phyloP scores from a whole-genome alignment of 2,329 filamentous ascomycete genomes.

The Pseudophaeomoniella oleicola region DNA sequence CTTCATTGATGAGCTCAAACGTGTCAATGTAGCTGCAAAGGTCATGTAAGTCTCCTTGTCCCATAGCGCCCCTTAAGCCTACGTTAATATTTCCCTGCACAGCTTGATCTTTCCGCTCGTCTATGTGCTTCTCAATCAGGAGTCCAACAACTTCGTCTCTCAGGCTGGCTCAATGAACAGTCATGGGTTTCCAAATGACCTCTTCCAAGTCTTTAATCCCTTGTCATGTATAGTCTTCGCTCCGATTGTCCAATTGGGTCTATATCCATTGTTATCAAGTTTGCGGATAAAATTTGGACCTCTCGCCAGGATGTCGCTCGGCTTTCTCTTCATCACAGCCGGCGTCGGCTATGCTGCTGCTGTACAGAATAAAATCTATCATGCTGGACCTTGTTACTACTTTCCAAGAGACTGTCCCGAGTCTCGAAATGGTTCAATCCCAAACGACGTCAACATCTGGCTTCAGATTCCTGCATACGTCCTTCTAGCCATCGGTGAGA shows the following conservation, averaged over 20 bases:
- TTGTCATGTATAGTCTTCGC: slow-evolving; percentile 40
- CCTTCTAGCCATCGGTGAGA: slow-evolving; percentile 39
- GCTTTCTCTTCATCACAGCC: slow-evolving; percentile 37
- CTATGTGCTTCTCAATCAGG: slow-evolving; percentile 7
- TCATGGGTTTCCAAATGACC: slow-evolving; percentile 42
- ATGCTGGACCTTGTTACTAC: slow-evolving; percentile 38
- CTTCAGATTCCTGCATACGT: slow-evolving; percentile 34
- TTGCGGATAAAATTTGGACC: slow-evolving; percentile 40
- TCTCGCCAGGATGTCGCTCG: slow-evolving; percentile 38
- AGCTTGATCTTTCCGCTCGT: slow-evolving; percentile 24
- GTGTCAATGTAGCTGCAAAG: slow-evolving; percentile 5
- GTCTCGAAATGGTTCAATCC: slow-evolving; percentile 13
- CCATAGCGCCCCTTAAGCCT: neutral
- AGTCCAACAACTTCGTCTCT: slow-evolving; percentile 14
- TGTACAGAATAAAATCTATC: slow-evolving; percentile 45
- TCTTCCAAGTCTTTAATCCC: slow-evolving; percentile 45
- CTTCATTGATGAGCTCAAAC: slow-evolving; percentile 7
- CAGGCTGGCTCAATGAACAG: slow-evolving; percentile 43
- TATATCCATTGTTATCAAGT: slow-evolving; percentile 45
- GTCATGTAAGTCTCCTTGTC: slow-evolving; percentile 5
- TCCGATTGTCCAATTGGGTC: slow-evolving; percentile 17
- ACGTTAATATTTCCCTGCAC: neutral
- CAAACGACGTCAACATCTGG: slow-evolving; percentile 20
- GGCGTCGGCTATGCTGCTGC: slow-evolving; percentile 43
- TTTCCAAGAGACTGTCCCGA: slow-evolving; percentile 27